phyloP scores from a whole-genome alignment of 305 asterid species.

The Ajuga reptans region DNA sequence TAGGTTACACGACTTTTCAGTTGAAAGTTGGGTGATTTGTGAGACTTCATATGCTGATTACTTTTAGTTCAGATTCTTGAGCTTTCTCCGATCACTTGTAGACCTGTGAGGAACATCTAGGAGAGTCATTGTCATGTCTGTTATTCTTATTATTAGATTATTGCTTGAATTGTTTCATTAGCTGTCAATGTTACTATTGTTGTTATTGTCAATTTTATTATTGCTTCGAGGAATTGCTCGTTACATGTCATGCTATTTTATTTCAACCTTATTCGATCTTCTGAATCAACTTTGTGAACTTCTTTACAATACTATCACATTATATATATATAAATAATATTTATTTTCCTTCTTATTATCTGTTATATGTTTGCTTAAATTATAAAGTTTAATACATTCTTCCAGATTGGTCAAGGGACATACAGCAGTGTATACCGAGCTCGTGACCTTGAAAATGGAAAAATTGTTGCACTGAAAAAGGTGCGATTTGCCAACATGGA shows the following conservation, averaged over 20 bases:
- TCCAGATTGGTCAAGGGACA: conserved; percentile 92
- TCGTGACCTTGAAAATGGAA: conserved; percentile 71
- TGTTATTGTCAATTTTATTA: background rate
- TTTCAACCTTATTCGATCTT: background rate
- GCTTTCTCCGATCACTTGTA: background rate
- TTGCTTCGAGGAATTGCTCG: background rate
- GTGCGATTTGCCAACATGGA: conserved; percentile 82
- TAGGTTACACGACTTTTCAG: background rate
- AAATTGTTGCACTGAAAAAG: conserved; percentile 72
- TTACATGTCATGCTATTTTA: background rate
- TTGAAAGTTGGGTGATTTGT: background rate
- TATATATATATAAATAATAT: background rate
- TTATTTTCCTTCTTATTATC: background rate
- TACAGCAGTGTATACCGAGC: conserved; percentile 90
- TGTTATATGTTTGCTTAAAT: conserved; percentile 2
- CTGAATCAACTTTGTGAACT: background rate
- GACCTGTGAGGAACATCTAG: background rate
- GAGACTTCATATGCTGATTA: background rate
- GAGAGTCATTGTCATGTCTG: background rate
- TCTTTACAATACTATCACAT: conserved; percentile 1
- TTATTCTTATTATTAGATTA: background rate
- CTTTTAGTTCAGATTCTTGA: background rate
- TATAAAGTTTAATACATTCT: conserved; percentile 16
- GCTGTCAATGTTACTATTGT: background rate
- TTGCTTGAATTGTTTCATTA: background rate